Base-by-base conservation (phyloP, 1,284 basidiomycete species). In the Cryptococcus hybrid region DNA sequence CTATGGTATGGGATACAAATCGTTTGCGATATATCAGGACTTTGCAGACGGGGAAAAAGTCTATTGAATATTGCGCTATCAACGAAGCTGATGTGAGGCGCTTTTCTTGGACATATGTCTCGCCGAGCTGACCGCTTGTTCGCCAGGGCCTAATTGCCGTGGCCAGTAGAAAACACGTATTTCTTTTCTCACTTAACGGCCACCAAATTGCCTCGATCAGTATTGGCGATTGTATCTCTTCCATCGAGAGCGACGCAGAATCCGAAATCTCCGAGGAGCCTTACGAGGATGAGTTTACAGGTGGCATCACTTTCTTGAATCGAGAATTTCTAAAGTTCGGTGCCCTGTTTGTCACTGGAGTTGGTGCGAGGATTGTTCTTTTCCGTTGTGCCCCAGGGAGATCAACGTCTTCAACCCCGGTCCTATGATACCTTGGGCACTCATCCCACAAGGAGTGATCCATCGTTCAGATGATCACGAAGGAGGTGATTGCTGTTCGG, bases 1-100 rank as follows among this genome's bases (percentile, higher is more conserved):
- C 88, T 0, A 87, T 88, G 12, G 66, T 96, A 6, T 98, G 94
- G 94, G 94, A 97, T 72, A 81, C 92, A 55, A 96, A 97, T 69
- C 82, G 87, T 43, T 85, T 88, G 12, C 78, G 85, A 1, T 92
- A 92, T 64, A 84, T 88, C 11, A 80, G 87, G 54, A 88, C 88
- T 0, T 86, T 92, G 39, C 85, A 85, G 82, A 87, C 91, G 56
- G 83, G 82, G 8, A 65, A 74, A 1, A 74, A 66, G 34, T 80
- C 84, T 0, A 85, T 96, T 3, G 82, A 85, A 60, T 80, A 88
- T 2, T 86, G 87, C 12, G 82, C 88, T 1, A 85, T 97, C 67
- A 90, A 93, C 69, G 90, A 94, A 69, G 87, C 87, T 68, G 90
- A 87, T 52, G 91, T 91, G 67, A 68, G 86, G 79, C 7, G 47